These are phyloP conservation scores for Aristolochia contorta DNA, from an alignment of 164 flowering plant genomes.

Conservation along the genomic window DNA sequence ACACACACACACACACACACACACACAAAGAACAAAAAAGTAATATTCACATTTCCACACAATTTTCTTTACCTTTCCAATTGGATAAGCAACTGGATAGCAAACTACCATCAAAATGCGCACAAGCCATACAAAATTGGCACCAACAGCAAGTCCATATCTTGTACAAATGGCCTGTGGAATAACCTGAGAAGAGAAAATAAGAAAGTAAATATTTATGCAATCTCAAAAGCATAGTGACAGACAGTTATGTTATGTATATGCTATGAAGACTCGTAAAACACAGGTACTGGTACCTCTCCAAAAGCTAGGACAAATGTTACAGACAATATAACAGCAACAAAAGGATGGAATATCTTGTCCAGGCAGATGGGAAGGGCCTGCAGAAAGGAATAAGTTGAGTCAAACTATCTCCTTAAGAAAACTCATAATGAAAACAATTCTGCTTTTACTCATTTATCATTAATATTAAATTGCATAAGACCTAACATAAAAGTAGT, in stretches of 20 bases:
- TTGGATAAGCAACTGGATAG: slow-evolving; percentile 88
- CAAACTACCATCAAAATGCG: slow-evolving; percentile 80
- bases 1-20: too few species aligned
- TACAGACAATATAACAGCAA: slow-evolving; percentile 86
- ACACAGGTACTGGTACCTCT: slow-evolving; percentile 47
- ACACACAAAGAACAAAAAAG: too few species aligned
- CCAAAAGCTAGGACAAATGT: slow-evolving; percentile 94
- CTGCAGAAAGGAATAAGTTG: slow-evolving; percentile 34
- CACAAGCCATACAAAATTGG: slow-evolving; percentile 90
- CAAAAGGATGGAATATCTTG: slow-evolving; percentile 74
- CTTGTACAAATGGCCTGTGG: slow-evolving; percentile 94
- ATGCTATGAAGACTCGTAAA: background rate
- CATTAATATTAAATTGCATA: too few species aligned
- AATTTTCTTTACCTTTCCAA: slow-evolving; percentile 89
- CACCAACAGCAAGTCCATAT: slow-evolving; percentile 97
- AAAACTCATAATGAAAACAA: too few species aligned
- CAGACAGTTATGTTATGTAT: too few species aligned
- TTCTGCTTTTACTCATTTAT: too few species aligned
- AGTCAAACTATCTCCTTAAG: background rate
- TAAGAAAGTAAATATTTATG: too few species aligned
- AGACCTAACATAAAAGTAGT: too few species aligned
- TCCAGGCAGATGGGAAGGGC: slow-evolving; percentile 93
- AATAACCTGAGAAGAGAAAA: slow-evolving; percentile 48
- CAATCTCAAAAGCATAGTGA: too few species aligned
- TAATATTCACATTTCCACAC: background rate